Percentiles rank a stretch among this genome's conserved stretches.
These are phyloP conservation scores for Fusarium transvaalense DNA, from an alignment of 2,329 filamentous ascomycete genomes.

Conservation along the genomic window DNA sequence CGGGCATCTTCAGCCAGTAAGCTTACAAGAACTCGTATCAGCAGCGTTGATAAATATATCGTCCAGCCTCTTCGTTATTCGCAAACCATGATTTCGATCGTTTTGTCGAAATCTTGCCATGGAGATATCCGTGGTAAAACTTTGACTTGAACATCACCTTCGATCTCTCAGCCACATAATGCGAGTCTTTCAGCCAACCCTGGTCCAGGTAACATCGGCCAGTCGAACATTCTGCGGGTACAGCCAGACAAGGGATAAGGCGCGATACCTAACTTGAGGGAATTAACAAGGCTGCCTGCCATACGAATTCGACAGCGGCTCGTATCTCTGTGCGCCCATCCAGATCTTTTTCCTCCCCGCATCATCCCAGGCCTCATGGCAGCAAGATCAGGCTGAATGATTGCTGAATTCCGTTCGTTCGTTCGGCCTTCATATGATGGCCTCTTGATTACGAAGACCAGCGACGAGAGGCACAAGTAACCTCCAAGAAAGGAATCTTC, in stretches of 20 bases:
- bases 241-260: conserved; percentile 25
- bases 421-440: conserved; percentile 6
- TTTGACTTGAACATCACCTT: background rate
- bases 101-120: conserved; percentile 15
- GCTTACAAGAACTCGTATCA: background rate
- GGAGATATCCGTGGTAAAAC: conserved; percentile 16
- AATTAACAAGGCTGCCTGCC: conserved; percentile 36
- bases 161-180: conserved; percentile 8
- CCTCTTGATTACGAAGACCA: background rate
- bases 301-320: conserved; percentile 35
- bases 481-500: background rate
- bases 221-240: conserved; percentile 34
- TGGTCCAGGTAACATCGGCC: conserved; percentile 33
- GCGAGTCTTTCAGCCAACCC: conserved; percentile 16
- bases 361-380: conserved; percentile 16
- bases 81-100: conserved; percentile 8
- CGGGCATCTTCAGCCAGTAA: conserved; percentile 6
- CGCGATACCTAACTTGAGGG: conserved; percentile 33
- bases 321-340: conserved; percentile 30
- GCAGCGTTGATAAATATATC: conserved; percentile 32
- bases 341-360: conserved; percentile 22
- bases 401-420: conserved; percentile 1
- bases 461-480: background rate
- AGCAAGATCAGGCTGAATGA: conserved; percentile 37
- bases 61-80: conserved; percentile 26